Evolutionary conservation across 192 early-diverging fungal genomes (phyloP).

Genomic region (Obelidium mucronatum): DNA sequence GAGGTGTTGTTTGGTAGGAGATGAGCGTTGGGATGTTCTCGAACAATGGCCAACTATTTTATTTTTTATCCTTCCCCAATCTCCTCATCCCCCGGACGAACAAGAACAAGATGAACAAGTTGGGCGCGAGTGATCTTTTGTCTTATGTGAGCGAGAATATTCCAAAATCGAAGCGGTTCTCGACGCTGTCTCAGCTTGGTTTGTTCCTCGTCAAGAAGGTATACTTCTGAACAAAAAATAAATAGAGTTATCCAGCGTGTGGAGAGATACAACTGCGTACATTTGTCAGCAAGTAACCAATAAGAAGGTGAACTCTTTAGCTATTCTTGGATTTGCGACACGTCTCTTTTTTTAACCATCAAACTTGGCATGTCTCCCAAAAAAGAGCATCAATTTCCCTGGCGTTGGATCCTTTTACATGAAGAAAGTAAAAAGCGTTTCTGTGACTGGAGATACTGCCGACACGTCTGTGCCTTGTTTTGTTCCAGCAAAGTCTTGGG

Average conservation of each 20-base stretch:
- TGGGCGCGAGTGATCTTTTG: conserved; percentile 47
- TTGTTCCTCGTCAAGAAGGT: not conserved
- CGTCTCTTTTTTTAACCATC: no score
- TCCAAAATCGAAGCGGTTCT: conserved; percentile 51
- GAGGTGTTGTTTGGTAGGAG: no score
- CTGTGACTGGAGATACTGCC: conserved; percentile 24
- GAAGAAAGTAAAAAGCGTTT: conserved; percentile 30
- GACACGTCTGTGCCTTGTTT: conserved; percentile 38
- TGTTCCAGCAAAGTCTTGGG: conserved; percentile 51
- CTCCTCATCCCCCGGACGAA: no score
- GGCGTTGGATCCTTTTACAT: conserved; percentile 55
- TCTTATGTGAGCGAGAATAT: conserved; percentile 46
- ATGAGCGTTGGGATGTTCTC: no score
- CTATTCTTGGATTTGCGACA: not conserved
- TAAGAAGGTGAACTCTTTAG: conserved; percentile 38
- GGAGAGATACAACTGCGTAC: conserved; percentile 44
- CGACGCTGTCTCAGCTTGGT: conserved; percentile 46
- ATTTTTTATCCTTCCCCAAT: not conserved
- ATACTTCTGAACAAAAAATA: not conserved
- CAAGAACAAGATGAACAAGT: conserved; percentile 45
- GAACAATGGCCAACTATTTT: not conserved
- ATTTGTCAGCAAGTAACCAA: conserved; percentile 31
- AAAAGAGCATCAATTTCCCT: conserved; percentile 45
- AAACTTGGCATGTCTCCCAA: not conserved
- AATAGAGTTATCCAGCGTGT: conserved; percentile 47